Evolutionary conservation across 345 rosid genomes (phyloP), one percentile per base, ranked within the genome.

Genomic region (Excoecaria cochinchinensis): DNA sequence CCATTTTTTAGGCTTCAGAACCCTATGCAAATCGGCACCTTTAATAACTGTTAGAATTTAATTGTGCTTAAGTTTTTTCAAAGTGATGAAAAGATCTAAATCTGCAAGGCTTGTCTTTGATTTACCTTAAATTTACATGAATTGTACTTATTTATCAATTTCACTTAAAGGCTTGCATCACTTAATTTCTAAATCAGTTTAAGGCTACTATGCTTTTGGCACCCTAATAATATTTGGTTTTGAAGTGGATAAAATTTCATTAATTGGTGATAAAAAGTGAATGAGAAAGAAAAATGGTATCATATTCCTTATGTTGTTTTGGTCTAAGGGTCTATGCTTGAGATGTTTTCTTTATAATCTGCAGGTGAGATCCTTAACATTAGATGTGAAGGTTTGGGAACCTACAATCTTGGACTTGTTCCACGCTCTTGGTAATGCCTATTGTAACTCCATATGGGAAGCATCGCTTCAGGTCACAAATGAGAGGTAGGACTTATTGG

Each of bases 311-410:
- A 5, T 0, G 19, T 36, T 12, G 4, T 42, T 16, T 36, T 52
- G 60, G 17, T 16, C 1, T 71, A 44, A 51, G 62, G 53, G 16
- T 13, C 47, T 36, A 52, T 52, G 17, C 9, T 62, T 76, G 57
- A 53, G 25, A 48, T 72, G 24, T 25, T 62, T 42, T 76, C 1
- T 82, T 25, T 69, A 12, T 14, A 69, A 76, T 72, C 58, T 82
- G 82, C 86, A 93, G 98, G 98, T 93, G 74, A 90, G 98, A 70
- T 93, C 98, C 51, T 78, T 93, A 61, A 89, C 88, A 4, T 79
- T 93, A 75, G 98, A 93, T 85, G 98, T 91, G 81, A 91, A 86
- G 85, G 94, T 91, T 38, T 93, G 98, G 98, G 98, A 93, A 74
- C 84, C 91, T 76, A 81, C 95, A 71, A 77, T 93, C 16, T 78